Conservation (phyloP, 768 basidiomycete species). For the Boletellus sp. region DNA sequence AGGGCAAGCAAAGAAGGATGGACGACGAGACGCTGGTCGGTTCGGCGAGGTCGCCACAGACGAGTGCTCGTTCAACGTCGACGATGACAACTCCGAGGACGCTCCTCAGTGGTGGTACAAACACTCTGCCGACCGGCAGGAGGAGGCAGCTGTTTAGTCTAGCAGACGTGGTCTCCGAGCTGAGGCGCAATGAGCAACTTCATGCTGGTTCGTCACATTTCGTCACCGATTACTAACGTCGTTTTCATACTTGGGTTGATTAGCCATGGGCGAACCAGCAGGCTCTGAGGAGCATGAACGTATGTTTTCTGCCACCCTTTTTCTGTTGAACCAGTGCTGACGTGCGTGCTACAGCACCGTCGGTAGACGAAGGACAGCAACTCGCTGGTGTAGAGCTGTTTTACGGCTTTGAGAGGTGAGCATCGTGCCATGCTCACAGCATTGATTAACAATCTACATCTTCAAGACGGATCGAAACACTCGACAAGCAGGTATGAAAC, state of each 20-base stretch:
- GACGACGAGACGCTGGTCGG: constrained; percentile 25
- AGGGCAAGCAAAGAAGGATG: constrained; percentile 7
- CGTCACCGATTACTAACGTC: not conserved
- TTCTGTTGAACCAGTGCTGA: not conserved
- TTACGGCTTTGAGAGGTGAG: constrained; percentile 42
- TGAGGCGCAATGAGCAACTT: constrained; percentile 36
- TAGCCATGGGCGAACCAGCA: constrained; percentile 30
- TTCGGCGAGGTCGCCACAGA: constrained; percentile 17
- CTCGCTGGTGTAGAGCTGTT: constrained; percentile 43
- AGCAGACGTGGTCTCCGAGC: constrained; percentile 42
- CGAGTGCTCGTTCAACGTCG: constrained; percentile 20
- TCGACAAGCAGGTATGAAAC: constrained; percentile 44
- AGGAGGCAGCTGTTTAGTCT: constrained; percentile 39
- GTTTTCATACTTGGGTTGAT: not conserved
- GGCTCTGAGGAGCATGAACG: constrained; percentile 42
- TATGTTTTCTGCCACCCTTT: not conserved
- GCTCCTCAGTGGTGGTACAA: constrained; percentile 1
- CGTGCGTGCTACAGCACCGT: constrained; percentile 26
- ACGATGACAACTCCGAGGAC: constrained; percentile 14
- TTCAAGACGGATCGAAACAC: constrained; percentile 40
- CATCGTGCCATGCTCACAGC: not conserved
- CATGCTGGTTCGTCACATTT: constrained; percentile 28
- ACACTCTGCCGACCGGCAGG: constrained; percentile 17
- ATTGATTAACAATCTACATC: not conserved
- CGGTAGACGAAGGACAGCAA: constrained; percentile 47